phyloP scores from a whole-genome alignment of 345 rosid genomes.

The Eucalyptus viminalis region DNA sequence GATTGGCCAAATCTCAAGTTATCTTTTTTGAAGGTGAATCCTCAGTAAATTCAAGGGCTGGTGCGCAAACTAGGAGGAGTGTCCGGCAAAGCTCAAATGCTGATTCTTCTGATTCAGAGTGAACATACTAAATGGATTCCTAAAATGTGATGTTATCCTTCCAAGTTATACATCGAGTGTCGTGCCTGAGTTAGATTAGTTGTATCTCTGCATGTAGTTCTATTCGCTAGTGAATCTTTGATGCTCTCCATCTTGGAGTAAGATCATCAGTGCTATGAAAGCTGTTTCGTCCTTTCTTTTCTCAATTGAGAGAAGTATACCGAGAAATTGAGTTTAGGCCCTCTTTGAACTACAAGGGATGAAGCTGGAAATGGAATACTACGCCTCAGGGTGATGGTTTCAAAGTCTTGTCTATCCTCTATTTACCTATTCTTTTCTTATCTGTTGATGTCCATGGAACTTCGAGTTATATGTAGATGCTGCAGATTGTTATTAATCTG shows the following conservation, averaged over 20 bases:
- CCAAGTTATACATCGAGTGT: background rate
- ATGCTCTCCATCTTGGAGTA: background rate
- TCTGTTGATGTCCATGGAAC: background rate
- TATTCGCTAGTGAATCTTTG: background rate
- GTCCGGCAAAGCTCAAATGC: slow-evolving; percentile 53
- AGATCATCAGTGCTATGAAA: background rate
- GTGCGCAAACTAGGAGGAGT: slow-evolving; percentile 45
- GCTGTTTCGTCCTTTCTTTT: background rate
- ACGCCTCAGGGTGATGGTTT: background rate
- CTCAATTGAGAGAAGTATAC: background rate
- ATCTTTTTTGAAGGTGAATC: slow-evolving; percentile 80
- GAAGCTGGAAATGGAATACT: background rate
- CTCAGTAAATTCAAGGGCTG: slow-evolving; percentile 35
- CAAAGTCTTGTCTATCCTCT: background rate
- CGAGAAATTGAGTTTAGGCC: background rate
- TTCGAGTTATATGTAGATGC: background rate
- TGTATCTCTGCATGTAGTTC: background rate
- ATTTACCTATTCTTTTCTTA: background rate
- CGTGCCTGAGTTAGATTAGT: background rate
- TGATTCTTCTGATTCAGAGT: slow-evolving; percentile 60
- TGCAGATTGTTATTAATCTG: background rate
- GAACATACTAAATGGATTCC: background rate
- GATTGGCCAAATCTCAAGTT: slow-evolving; percentile 82
- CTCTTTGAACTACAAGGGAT: background rate
- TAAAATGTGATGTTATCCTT: background rate